Base-by-base conservation (phyloP, 768 basidiomycete species). In the Xerocomus brunneocitrinus region DNA sequence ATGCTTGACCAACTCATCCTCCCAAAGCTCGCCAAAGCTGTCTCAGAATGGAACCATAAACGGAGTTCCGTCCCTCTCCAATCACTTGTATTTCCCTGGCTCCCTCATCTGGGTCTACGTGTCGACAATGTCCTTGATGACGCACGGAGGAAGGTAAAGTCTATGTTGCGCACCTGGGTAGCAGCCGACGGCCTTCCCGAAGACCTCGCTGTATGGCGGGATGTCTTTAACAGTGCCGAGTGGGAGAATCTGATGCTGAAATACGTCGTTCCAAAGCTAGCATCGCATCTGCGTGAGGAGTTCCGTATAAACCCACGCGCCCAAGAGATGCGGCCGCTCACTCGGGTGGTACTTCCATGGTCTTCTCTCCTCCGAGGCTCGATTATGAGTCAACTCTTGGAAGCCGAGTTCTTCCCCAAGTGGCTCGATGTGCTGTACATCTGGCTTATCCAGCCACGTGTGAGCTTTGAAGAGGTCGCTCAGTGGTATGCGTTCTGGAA, bases 401-500 rank as follows among this genome's bases (percentile, higher is more conserved):
- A 95, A 67, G 79, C 80, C 5, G 92, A 93, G 62, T 95, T 98
- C 76, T 98, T 98, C 79, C 91, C 93, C 4, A 95, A 97, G 67
- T 99, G 95, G 94, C 77, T 98, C 55, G 88, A 93, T 46, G 84
- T 90, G 22, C 75, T 99, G 24, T 86, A 95, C 64, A 71, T 91
- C 42, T 98, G 97, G 97, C 85, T 99, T 38, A 77, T 87, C n/a
- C 89, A 92, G 62, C 91, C 92, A 1, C 81, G 74, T 43, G 88
- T 88, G 63, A 94, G 84, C 72, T 88, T 92, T 61, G 91, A 89
- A 60, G 92, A 98, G 69, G 92, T 99, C 9, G 89, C 89, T 3
- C 81, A 88, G 54, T 99, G 97, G 97, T 97, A 87, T 67, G 79
- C 78, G 1, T 89, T 84, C 68, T 98, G 95, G 95, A 95, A 94